Percentiles rank a stretch among this genome's conserved stretches.
These are phyloP conservation scores for Micromonas commoda DNA, from an alignment of 139 green algal species.

Conservation along the genomic window DNA sequence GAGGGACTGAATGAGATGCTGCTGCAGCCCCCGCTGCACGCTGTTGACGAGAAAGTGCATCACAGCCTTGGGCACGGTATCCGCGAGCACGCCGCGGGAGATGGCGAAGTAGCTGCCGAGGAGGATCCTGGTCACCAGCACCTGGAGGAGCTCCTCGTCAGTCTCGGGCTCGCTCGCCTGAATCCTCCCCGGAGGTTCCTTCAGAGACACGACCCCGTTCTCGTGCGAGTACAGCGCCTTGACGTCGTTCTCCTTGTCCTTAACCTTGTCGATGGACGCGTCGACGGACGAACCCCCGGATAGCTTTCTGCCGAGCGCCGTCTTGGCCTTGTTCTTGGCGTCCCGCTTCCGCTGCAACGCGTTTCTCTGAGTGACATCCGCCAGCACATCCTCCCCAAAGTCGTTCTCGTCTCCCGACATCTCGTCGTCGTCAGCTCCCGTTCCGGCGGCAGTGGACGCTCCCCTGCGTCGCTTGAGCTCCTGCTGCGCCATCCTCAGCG, in stretches of 20 bases:
- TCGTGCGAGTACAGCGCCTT: background rate
- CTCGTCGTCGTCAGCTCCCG: conserved; percentile 7
- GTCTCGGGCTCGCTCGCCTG: conserved; percentile 29
- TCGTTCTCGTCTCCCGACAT: background rate
- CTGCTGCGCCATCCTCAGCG: conserved; percentile 16
- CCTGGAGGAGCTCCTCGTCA: conserved; percentile 60
- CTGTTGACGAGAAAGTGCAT: conserved; percentile 88
- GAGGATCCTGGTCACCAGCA: conserved; percentile 79
- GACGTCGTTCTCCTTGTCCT: conserved; percentile 18
- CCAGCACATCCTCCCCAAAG: background rate
- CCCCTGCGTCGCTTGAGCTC: no score
- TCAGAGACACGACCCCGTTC: background rate
- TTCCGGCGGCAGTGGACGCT: no score
- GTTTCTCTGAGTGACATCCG: background rate
- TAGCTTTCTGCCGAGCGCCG: no score
- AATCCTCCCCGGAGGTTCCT: conserved; percentile 23
- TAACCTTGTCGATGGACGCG: background rate
- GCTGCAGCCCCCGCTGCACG: conserved; percentile 67
- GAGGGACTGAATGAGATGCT: conserved; percentile 35
- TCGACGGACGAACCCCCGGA: no score
- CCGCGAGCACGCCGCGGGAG: conserved; percentile 65
- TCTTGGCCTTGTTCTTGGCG: no score
- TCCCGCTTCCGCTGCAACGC: no score
- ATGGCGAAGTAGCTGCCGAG: conserved; percentile 82
- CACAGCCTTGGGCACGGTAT: conserved; percentile 83